Percentiles rank a stretch among this genome's conserved stretches.
These are phyloP conservation scores for Venturia asperata DNA, from an alignment of 2,329 filamentous ascomycete species.

Conservation along the genomic window DNA sequence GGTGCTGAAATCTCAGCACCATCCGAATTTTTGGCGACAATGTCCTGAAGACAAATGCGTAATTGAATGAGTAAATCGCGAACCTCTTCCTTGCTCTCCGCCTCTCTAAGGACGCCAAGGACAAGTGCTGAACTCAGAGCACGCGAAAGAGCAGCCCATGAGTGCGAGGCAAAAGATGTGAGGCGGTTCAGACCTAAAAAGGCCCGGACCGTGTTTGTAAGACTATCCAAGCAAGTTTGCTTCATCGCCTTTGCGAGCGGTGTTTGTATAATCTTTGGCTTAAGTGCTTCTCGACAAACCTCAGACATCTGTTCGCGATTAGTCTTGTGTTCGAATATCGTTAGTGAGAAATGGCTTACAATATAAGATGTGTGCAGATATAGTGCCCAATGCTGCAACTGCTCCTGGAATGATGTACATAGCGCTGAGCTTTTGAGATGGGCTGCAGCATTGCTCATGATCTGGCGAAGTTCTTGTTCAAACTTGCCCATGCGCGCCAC, in stretches of 20 bases:
- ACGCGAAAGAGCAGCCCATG: constrained; percentile 39
- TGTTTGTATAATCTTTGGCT: constrained; percentile 38
- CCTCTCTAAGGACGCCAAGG: constrained; percentile 40
- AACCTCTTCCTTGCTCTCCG: constrained; percentile 39
- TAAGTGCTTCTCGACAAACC: constrained; percentile 54
- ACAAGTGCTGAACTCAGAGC: constrained; percentile 39
- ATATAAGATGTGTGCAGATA: constrained; percentile 58
- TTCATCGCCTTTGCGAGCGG: constrained; percentile 44
- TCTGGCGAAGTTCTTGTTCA: constrained; percentile 49
- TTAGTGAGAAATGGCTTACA: neutral
- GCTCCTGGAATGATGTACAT: constrained; percentile 44
- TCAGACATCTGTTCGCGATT: constrained; percentile 44
- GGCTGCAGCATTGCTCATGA: constrained; percentile 52
- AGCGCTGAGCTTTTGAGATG: constrained; percentile 49
- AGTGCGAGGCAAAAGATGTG: constrained; percentile 39
- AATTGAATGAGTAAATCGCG: constrained; percentile 41
- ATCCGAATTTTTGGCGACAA: constrained; percentile 36
- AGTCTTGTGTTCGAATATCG: neutral
- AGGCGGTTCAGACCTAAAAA: constrained; percentile 53
- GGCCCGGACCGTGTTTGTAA: constrained; percentile 52
- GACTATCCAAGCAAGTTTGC: constrained; percentile 48
- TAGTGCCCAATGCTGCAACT: constrained; percentile 53
- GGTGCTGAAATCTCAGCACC: constrained; percentile 44
- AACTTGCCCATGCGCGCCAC: constrained; percentile 50
- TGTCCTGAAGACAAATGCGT: constrained; percentile 40